Evolutionary conservation across 139 green algal genomes (phyloP).

Genomic region (Zygnema circumcarinatum): DNA sequence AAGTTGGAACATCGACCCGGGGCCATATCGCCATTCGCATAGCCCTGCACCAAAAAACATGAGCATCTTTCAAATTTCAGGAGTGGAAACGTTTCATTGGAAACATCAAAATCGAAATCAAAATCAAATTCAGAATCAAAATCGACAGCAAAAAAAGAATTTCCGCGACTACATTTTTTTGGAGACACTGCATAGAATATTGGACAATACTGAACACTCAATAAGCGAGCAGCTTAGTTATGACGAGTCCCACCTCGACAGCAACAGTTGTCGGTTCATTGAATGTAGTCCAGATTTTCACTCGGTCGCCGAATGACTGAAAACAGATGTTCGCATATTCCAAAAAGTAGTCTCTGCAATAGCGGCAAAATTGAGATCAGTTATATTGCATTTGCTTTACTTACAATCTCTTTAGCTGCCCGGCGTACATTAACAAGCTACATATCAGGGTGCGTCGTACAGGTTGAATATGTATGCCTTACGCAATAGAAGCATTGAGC

Average conservation of each 20-base stretch:
- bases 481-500: slow-evolving; percentile 43
- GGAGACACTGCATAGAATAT: no score
- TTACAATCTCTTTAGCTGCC: no score
- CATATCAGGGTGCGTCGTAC: no score
- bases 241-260: not conserved
- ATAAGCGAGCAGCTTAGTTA: no score
- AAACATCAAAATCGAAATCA: not conserved
- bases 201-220: no score
- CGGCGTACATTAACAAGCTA: no score
- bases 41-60: slow-evolving; percentile 17
- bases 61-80: not conserved
- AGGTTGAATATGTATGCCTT: no score
- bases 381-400: no score
- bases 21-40: slow-evolving; percentile 2
- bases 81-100: not conserved
- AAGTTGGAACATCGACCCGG: slow-evolving; percentile 42
- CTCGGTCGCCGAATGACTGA: slow-evolving; percentile 40
- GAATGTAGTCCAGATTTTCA: slow-evolving; percentile 53
- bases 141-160: not conserved
- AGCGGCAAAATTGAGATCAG: not conserved
- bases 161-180: no score
- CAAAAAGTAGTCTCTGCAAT: slow-evolving; percentile 38
- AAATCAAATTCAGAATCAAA: no score
- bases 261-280: slow-evolving; percentile 26
- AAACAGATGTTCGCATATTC: slow-evolving; percentile 50